These are phyloP conservation scores for Verticillium nonalfalfae DNA, from an alignment of 2,329 filamentous ascomycete genomes.

Conservation along the genomic window DNA sequence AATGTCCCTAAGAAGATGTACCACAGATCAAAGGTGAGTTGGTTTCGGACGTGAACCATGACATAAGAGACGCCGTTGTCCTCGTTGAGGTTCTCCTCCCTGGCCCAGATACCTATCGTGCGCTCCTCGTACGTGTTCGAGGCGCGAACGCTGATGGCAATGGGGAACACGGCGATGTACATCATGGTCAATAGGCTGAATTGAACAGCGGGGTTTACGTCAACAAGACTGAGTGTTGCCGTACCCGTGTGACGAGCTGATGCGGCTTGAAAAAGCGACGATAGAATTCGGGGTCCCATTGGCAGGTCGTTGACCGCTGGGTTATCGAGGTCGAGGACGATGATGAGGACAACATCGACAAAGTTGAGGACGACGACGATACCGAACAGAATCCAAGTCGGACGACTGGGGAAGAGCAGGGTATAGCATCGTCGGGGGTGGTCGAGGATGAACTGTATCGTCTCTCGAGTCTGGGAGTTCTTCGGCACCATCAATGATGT, in stretches of 20 bases:
- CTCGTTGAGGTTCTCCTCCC: constrained; percentile 21
- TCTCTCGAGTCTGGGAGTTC: constrained; percentile 28
- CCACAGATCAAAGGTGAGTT: constrained; percentile 34
- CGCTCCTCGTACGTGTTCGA: constrained; percentile 57
- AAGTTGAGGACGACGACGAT: constrained; percentile 46
- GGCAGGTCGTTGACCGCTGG: constrained; percentile 38
- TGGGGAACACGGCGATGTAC: constrained; percentile 57
- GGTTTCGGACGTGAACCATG: constrained; percentile 26
- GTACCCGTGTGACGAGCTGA: constrained; percentile 41
- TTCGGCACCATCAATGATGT: constrained; percentile 39
- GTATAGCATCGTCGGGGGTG: constrained; percentile 59
- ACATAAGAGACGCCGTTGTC: constrained; percentile 20
- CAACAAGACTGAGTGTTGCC: constrained; percentile 42
- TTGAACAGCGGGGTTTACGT: constrained; percentile 47
- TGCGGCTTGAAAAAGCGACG: constrained; percentile 52
- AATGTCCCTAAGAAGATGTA: constrained; percentile 32
- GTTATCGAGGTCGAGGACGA: constrained; percentile 45
- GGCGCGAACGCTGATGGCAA: constrained; percentile 54
- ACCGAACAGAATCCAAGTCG: constrained; percentile 51
- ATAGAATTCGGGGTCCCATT: constrained; percentile 39
- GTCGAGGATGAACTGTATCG: constrained; percentile 51
- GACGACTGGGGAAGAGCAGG: constrained; percentile 51
- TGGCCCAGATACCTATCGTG: constrained; percentile 49
- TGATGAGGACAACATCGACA: constrained; percentile 48
- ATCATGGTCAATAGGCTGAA: constrained; percentile 58